phyloP scores from a whole-genome alignment of 805 yeast species.

The Brettanomyces custersianus region DNA sequence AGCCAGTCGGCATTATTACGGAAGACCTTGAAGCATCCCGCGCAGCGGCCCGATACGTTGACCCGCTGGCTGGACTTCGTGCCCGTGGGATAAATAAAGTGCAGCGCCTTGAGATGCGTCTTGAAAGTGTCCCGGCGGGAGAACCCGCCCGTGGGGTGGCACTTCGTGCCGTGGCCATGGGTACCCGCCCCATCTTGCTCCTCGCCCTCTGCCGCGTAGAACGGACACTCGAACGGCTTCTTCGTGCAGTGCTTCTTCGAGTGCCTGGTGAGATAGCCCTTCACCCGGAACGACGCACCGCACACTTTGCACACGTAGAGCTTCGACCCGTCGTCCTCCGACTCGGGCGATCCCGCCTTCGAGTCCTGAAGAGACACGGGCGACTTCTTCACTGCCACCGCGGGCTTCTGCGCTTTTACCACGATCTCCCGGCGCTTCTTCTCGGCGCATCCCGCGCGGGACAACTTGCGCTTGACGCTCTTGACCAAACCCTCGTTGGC shows the following conservation, averaged over 20 bases:
- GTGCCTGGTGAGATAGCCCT: constrained; percentile 48
- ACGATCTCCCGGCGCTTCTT: neutral
- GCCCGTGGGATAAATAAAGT: constrained; percentile 49
- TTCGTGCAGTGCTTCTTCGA: constrained; percentile 40
- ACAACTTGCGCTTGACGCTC: neutral
- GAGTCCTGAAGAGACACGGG: no score
- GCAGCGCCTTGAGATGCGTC: constrained; percentile 48
- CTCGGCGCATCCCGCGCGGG: neutral
- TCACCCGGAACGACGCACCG: constrained; percentile 38
- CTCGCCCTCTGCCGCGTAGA: constrained; percentile 24
- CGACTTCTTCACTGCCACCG: no score
- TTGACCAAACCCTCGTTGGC: neutral
- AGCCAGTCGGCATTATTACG: constrained; percentile 43
- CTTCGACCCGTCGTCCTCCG: constrained; percentile 4
- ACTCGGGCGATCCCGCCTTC: no score
- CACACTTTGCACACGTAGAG: constrained; percentile 39
- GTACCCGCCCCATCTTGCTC: neutral
- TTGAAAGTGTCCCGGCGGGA: constrained; percentile 52
- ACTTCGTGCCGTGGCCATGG: constrained; percentile 25
- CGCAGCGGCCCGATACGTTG: constrained; percentile 38
- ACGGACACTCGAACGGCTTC: constrained; percentile 50
- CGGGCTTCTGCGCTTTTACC: neutral
- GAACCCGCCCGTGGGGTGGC: constrained; percentile 52
- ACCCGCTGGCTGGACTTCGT: constrained; percentile 37
- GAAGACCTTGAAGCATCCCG: constrained; percentile 45